Percentiles rank a stretch among this genome's conserved stretches.
These are phyloP conservation scores for Anthracocystis walkeri DNA, from an alignment of 1,284 basidiomycete genomes.

Conservation along the genomic window DNA sequence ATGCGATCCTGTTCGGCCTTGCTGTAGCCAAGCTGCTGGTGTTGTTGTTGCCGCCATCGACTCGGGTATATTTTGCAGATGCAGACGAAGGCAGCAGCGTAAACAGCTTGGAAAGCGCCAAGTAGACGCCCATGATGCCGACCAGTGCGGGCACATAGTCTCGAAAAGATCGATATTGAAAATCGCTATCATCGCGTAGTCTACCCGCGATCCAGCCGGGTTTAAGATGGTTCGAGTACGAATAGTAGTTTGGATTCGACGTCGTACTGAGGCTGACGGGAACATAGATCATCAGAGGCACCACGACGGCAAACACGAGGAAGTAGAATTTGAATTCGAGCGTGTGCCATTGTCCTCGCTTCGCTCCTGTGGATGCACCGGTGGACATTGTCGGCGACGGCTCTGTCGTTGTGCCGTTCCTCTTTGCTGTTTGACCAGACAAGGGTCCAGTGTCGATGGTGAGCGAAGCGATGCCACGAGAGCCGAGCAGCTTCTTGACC, in stretches of 20 bases:
- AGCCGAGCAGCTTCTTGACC: slow-evolving; percentile 27
- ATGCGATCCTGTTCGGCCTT: slow-evolving; percentile 72
- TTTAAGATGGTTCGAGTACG: slow-evolving; percentile 76
- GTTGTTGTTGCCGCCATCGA: background rate
- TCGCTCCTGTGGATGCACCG: background rate
- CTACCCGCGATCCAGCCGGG: slow-evolving; percentile 72
- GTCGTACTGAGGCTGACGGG: slow-evolving; percentile 82
- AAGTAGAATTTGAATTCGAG: slow-evolving; percentile 86
- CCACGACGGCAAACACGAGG: slow-evolving; percentile 75
- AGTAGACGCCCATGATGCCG: slow-evolving; percentile 62
- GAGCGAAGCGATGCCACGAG: slow-evolving; percentile 41
- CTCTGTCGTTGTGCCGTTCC: slow-evolving; percentile 4
- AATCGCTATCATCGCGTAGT: slow-evolving; percentile 70
- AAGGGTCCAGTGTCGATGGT: slow-evolving; percentile 47
- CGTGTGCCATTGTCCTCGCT: slow-evolving; percentile 77
- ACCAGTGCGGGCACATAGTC: slow-evolving; percentile 65
- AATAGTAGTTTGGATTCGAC: slow-evolving; percentile 79
- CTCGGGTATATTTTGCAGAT: slow-evolving; percentile 17
- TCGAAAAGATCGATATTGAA: slow-evolving; percentile 70
- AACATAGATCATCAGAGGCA: slow-evolving; percentile 84
- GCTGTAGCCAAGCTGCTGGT: background rate
- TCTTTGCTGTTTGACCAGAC: slow-evolving; percentile 7
- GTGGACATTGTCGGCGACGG: slow-evolving; percentile 12
- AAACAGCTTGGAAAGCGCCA: slow-evolving; percentile 64
- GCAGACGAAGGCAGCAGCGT: slow-evolving; percentile 15